Base-by-base conservation (phyloP, 371 early-diverging fungal species). In the Apophysomyces variabilis region DNA sequence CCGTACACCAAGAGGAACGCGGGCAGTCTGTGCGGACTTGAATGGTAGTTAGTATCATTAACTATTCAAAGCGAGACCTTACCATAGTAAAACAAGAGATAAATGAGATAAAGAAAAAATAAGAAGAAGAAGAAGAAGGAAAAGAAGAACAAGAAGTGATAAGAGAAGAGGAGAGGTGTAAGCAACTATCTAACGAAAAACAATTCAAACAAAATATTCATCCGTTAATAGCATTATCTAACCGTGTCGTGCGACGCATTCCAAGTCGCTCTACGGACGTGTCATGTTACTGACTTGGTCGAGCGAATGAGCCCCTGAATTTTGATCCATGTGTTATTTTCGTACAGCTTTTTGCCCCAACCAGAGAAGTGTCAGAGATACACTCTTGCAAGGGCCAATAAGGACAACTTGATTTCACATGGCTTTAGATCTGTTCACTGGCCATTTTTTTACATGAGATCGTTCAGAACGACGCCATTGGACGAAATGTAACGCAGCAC, bases 101-200 rank as follows among this genome's bases (percentile, higher is more conserved):
- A 11, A 66, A 69, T 64, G 35, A 66, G 57, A 58, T 41, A 43
- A 9, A 57, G 64, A 50, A 5, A 58, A 60, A 45, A 61, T 13
- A 60, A 35, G 39, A 61, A 58, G 26, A 26, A 26, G 26, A 26
- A 1, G 26, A 26, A 26, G 26, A 18, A 26, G 1, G 59, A 59
- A 1, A 61, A 44, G n/a, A 36, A 59, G 61, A 65, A 47, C 47
- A 56, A 36, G 46, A 65, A 45, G 13, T 4, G 46, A 66, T 26
- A 67, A 39, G 44, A 67, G 57, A 37, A 50, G 64, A 50, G 59
- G 39, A 66, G 38, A 59, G 26, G 16, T 62, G 35, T 56, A 44
- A 13, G 57, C 44, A 39, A 68, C 54, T 11, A 57, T 4, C 38
- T 37, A 56, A 35, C 32, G 41, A 12, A n/a, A 32, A 16, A 21